phyloP scores from a whole-genome alignment of 805 yeast species.

The Saturnispora ahearnii region DNA sequence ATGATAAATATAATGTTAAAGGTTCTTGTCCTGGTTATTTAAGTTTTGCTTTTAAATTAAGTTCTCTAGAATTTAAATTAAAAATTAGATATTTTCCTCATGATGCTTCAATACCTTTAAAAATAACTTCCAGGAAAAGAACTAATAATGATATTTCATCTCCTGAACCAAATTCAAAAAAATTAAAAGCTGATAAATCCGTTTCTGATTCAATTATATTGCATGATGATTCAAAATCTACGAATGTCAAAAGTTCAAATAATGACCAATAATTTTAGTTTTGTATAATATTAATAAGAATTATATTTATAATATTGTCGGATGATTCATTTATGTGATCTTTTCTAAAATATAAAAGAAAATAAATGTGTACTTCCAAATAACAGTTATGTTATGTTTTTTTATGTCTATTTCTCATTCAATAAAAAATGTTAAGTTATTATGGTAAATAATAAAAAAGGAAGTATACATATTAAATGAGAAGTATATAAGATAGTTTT shows the following conservation, averaged over 20 bases:
- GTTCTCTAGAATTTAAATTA: conserved; percentile 7
- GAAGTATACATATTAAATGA: not conserved
- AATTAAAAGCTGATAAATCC: not conserved
- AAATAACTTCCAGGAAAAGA: not conserved
- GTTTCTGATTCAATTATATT: not conserved
- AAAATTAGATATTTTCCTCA: conserved; percentile 6
- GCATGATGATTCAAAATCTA: not conserved
- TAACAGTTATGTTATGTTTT: too few relatives aligned
- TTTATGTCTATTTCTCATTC: too few relatives aligned
- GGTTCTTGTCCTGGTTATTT: conserved; percentile 6
- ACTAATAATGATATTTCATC: not conserved
- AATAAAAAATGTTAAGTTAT: too few relatives aligned
- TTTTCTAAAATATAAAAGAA: too few relatives aligned
- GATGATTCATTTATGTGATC: too few relatives aligned
- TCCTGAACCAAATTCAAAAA: not conserved
- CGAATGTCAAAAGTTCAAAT: not conserved
- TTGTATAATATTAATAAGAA: not conserved
- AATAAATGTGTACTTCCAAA: too few relatives aligned
- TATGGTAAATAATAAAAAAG: too few relatives aligned
- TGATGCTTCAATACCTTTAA: not conserved
- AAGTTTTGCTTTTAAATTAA: conserved; percentile 6
- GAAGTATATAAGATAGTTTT: not conserved
- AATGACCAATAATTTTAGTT: not conserved
- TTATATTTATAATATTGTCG: too few relatives aligned
- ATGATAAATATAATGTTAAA: conserved; percentile 1